Percentiles rank a stretch among this genome's conserved stretches.
Evolutionary conservation across 352 stramenopile genomes (phyloP).

Genomic region (Phytophthora sp.): DNA sequence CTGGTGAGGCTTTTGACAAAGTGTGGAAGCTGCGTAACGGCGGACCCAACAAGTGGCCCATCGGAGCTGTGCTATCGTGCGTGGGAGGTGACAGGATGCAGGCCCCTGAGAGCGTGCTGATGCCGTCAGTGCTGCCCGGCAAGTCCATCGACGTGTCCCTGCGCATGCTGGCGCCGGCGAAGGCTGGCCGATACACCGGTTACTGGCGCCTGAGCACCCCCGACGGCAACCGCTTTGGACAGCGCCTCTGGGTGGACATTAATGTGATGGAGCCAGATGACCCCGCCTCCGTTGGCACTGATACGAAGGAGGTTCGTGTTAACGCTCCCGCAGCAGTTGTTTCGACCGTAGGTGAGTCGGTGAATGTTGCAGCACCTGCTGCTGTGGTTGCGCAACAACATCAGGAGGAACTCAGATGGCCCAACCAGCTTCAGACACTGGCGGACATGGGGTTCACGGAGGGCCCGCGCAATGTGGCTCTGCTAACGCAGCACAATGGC

Average conservation of each 20-base stretch:
- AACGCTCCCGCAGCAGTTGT: conserved; percentile 40
- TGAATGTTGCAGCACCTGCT: conserved; percentile 42
- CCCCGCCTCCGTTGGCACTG: conserved; percentile 15
- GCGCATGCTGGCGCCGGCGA: conserved; percentile 66
- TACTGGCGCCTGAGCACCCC: conserved; percentile 89
- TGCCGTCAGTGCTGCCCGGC: conserved; percentile 68
- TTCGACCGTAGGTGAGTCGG: conserved; percentile 18
- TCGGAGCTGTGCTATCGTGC: conserved; percentile 68
- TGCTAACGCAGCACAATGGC: conserved; percentile 65
- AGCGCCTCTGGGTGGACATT: conserved; percentile 91
- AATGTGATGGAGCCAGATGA: conserved; percentile 63
- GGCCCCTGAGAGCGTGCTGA: conserved; percentile 69
- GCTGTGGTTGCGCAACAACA: conserved; percentile 36
- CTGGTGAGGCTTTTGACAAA: conserved; percentile 80
- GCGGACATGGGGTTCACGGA: conserved; percentile 79
- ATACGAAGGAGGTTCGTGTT: conserved; percentile 43
- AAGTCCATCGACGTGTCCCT: conserved; percentile 81
- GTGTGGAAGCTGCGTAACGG: conserved; percentile 89
- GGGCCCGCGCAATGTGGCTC: conserved; percentile 52
- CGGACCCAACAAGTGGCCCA: conserved; percentile 75
- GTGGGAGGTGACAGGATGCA: conserved; percentile 82
- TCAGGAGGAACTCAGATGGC: conserved; percentile 58
- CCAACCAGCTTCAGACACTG: conserved; percentile 50
- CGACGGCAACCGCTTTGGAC: conserved; percentile 84
- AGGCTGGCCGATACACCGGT: conserved; percentile 81